Percentiles rank a stretch among this genome's conserved stretches.
Evolutionary conservation across 805 yeast species (phyloP).

Genomic region (Martiniozyma abietophila): DNA sequence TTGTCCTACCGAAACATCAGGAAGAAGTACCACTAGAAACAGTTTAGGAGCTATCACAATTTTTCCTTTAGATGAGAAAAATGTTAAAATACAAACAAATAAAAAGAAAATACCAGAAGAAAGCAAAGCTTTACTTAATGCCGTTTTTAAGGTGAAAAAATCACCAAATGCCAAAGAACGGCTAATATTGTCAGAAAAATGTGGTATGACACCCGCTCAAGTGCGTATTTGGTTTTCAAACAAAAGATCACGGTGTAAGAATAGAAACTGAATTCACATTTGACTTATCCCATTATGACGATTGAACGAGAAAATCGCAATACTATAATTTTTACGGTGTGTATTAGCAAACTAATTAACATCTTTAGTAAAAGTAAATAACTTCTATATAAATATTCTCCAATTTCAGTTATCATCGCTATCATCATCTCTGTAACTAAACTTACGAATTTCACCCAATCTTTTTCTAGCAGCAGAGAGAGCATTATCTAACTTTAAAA

Average conservation of each 20-base stretch:
- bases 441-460: slow-evolving; percentile 76
- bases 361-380: too few species aligned
- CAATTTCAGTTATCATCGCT: slow-evolving; percentile 34
- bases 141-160: slow-evolving; percentile 6
- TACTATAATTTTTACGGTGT: neutral
- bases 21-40: too few species aligned
- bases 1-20: too few species aligned
- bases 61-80: too few species aligned
- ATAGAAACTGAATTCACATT: too few species aligned
- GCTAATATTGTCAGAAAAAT: slow-evolving; percentile 9
- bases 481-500: slow-evolving; percentile 70
- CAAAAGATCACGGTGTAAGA: slow-evolving; percentile 10
- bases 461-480: slow-evolving; percentile 65
- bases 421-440: slow-evolving; percentile 59
- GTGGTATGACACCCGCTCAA: slow-evolving; percentile 8
- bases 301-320: neutral
- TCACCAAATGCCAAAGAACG: slow-evolving; percentile 13
- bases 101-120: slow-evolving; percentile 4
- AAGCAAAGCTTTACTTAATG: slow-evolving; percentile 4
- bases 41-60: too few species aligned
- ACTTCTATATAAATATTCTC: too few species aligned
- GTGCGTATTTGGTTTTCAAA: slow-evolving; percentile 15
- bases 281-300: too few species aligned
- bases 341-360: neutral
- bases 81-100: neutral